phyloP scores from a whole-genome alignment of 148 eudicot genomes.

The Rhododendron henanense region DNA sequence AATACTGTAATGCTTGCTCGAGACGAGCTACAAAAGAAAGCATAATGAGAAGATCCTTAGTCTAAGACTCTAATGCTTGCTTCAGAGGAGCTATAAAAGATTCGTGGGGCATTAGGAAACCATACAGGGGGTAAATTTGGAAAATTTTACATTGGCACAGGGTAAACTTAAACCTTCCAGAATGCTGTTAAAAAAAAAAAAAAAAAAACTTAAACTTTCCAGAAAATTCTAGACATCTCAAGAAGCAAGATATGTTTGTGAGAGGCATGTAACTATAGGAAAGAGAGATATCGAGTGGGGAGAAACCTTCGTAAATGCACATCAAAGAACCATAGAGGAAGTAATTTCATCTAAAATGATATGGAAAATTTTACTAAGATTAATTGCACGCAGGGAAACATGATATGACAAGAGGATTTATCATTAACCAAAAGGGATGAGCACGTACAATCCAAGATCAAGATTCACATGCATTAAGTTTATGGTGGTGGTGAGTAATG shows the following conservation, averaged over 20 bases:
- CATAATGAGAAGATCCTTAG: background rate
- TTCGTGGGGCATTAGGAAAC: background rate
- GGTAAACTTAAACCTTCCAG: background rate
- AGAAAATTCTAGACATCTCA: background rate
- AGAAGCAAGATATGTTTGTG: background rate
- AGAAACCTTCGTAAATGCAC: background rate
- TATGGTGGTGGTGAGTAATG: conserved; percentile 5
- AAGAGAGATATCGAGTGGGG: background rate
- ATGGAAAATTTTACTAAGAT: no score
- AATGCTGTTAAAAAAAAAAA: no score
- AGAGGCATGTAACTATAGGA: no score
- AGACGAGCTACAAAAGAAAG: background rate
- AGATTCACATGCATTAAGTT: background rate
- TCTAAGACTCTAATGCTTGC: background rate
- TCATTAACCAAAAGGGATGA: background rate
- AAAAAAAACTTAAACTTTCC: no score
- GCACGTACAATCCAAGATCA: conserved; percentile 4
- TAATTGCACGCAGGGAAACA: background rate
- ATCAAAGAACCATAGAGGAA: background rate
- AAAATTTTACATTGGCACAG: background rate
- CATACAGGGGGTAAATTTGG: background rate
- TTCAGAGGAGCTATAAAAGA: background rate
- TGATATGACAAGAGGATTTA: background rate
- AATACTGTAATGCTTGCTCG: background rate
- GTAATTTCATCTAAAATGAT: background rate